phyloP scores from a whole-genome alignment of 2,329 filamentous ascomycete genomes.

The Cercospora citrullina region DNA sequence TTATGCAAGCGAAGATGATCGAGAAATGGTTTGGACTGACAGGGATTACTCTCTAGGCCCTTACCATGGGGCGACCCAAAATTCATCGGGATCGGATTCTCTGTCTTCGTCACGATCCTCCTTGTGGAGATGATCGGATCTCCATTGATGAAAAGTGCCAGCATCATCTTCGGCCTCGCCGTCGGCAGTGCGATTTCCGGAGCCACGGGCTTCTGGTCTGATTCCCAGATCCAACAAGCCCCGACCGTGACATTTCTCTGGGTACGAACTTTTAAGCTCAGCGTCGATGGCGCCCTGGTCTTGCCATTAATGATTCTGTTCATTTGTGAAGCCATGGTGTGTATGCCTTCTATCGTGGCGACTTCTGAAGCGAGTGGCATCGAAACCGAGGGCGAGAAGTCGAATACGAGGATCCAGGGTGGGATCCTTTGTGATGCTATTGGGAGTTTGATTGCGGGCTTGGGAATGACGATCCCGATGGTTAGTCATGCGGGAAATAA shows the following conservation, averaged over 20 bases:
- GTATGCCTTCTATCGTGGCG: conserved; percentile 27
- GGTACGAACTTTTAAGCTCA: conserved; percentile 23
- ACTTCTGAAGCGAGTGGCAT: conserved; percentile 23
- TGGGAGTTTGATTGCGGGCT: conserved; percentile 21
- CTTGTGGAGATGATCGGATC: conserved; percentile 26
- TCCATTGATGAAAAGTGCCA: conserved; percentile 26
- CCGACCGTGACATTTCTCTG: conserved; percentile 24
- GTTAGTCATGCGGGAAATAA: conserved; percentile 27
- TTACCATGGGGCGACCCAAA: conserved; percentile 26
- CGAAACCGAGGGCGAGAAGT: conserved; percentile 22
- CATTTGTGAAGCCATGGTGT: conserved; percentile 27
- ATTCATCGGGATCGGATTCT: conserved; percentile 27
- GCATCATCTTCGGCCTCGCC: conserved; percentile 26
- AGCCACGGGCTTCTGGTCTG: conserved; percentile 26
- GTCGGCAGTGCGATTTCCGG: conserved; percentile 27
- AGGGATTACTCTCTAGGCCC: background rate
- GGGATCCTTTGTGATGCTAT: conserved; percentile 26
- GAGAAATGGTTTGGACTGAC: background rate
- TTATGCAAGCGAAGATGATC: background rate
- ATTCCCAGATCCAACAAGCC: conserved; percentile 21
- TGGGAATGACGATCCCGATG: conserved; percentile 26
- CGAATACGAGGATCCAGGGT: conserved; percentile 28
- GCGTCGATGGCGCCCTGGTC: conserved; percentile 24
- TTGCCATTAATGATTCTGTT: conserved; percentile 27
- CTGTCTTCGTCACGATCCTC: conserved; percentile 27